Conservation (phyloP, 306 rosid genomes). For the Vigna unguiculata region DNA sequence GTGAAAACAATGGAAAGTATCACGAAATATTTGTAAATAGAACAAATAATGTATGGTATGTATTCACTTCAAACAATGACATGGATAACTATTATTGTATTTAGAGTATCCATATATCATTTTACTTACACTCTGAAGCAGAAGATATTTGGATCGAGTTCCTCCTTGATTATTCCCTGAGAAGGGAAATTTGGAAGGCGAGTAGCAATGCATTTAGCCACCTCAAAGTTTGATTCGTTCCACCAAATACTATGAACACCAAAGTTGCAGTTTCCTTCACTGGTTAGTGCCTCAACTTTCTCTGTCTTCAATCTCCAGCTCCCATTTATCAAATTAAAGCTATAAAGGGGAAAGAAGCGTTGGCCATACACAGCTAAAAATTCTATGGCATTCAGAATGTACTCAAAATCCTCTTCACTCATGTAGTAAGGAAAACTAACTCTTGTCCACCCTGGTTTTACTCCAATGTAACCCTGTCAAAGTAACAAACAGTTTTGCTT, state of each 20-base stretch:
- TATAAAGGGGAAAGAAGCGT: constrained; percentile 70
- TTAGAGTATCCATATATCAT: too few species aligned
- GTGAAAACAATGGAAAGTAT: constrained; percentile 6
- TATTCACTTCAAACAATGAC: background rate
- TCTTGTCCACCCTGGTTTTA: constrained; percentile 91
- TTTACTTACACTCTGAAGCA: constrained; percentile 46
- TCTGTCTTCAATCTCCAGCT: constrained; percentile 66
- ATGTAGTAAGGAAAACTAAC: constrained; percentile 89
- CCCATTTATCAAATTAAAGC: constrained; percentile 65
- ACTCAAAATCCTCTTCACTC: constrained; percentile 76
- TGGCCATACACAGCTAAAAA: constrained; percentile 83
- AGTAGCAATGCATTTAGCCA: constrained; percentile 58
- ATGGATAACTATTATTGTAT: too few species aligned
- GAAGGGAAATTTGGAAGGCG: constrained; percentile 70
- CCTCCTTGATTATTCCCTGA: constrained; percentile 50
- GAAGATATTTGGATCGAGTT: constrained; percentile 49
- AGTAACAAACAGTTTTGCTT: constrained; percentile 6
- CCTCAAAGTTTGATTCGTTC: constrained; percentile 50
- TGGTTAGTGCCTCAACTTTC: constrained; percentile 49
- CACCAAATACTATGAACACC: constrained; percentile 26
- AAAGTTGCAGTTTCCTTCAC: constrained; percentile 43
- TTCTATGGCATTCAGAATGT: constrained; percentile 71
- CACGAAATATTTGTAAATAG: constrained; percentile 4
- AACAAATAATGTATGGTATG: constrained; percentile 26
- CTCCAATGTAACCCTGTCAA: constrained; percentile 72